Conservation (phyloP, 2,329 filamentous ascomycete genomes). For the Talaromyces sp. region DNA sequence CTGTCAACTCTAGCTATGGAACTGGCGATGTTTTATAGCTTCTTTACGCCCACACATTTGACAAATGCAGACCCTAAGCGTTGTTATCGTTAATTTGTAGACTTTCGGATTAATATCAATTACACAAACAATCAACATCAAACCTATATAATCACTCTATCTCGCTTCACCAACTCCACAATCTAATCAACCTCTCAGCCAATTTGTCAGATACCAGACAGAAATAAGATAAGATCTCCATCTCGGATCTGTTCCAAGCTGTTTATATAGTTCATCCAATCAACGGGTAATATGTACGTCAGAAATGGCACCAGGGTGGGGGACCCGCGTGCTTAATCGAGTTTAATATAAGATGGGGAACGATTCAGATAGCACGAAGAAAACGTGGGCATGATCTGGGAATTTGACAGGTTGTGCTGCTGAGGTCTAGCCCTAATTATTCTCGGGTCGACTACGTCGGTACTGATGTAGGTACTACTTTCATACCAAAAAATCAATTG, state of each 20-base stretch:
- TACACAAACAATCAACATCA: background rate
- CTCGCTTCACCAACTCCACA: background rate
- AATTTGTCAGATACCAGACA: background rate
- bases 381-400: background rate
- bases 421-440: background rate
- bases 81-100: too few relatives aligned
- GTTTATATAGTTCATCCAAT: background rate
- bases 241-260: background rate
- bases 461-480: background rate
- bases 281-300: background rate
- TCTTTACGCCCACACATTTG: too few relatives aligned
- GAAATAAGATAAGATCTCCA: background rate
- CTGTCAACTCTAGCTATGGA: too few relatives aligned
- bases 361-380: background rate
- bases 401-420: background rate
- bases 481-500: too few relatives aligned
- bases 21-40: too few relatives aligned
- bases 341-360: background rate
- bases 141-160: background rate
- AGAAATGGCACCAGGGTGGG: background rate
- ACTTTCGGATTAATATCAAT: too few relatives aligned
- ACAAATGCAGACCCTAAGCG: too few relatives aligned
- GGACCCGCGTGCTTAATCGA: background rate
- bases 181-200: background rate
- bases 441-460: background rate